Evolutionary conservation across 257 asterid genomes (phyloP), one percentile per base, ranked within the genome.

Genomic region (Ophiorrhiza pumila): DNA sequence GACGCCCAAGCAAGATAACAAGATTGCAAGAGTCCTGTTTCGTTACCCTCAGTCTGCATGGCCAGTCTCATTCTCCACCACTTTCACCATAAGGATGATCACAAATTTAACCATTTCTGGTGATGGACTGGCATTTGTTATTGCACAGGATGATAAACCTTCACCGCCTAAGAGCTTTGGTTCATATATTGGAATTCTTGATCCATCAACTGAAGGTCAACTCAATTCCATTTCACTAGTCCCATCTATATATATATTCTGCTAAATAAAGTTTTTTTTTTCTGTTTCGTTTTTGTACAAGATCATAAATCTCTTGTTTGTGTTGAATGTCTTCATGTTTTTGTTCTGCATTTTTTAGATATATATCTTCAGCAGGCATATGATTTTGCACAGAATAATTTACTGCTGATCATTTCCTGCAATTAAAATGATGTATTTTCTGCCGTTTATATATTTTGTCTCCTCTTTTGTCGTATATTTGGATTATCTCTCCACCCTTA

Each of bases 141-240:
- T 88, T 0, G 92, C 88, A 0, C 89, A 83, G 71, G 89, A 85
- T 27, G 77, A 86, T 35, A 72, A 61, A 71, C 88, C 91, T 4
- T 88, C 96, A 8, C 91, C 94, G 1, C 78, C 81, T 13, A 79
- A 86, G 34, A 88, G 94, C 76, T 88, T 72, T 47, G 91, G 92
- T 50, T 86, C 92, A 0, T 90, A 79, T 80, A 77, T 88, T 37
- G 92, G 96, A 22, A 83, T 88, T 76, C 81, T 90, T 79, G 94
- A 90, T 82, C 88, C 89, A 31, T 76, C 87, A 2, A 85, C 92
- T 39, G 89, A 88, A 86, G 89, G 92, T 86, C 56, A 71, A 31
- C 20, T 39, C 11, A 50, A 11, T 17, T 42, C 42, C n/a, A n/a
- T n/a, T n/a, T n/a, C n/a, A 7, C 32, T 5, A 39, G 12, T 29